Base-by-base conservation (phyloP, 371 early-diverging fungal species). In the Rhizomucor pusillus region DNA sequence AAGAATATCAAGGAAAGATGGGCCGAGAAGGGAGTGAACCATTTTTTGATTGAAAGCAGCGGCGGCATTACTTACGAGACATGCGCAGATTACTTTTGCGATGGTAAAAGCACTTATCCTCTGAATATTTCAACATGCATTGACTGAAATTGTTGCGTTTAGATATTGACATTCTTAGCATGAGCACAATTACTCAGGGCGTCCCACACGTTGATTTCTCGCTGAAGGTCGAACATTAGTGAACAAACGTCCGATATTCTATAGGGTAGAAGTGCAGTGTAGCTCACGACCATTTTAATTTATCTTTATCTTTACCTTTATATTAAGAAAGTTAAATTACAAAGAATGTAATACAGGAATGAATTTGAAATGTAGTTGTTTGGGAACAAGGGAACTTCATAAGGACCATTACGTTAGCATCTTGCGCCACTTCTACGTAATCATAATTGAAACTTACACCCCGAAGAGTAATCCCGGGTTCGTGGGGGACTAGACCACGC, bases 121-220 rank as follows among this genome's bases (percentile, higher is more conserved):
- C 10, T n/a, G 6, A 33, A 25, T 6, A 3, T 6, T 2, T 14
- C 48, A 48, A 13, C 11, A 19, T 33, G 24, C 29, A 25, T 10
- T 4, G 4, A 11, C 41, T 19, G 41, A 5, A 41, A 41, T 14
- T 41, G 41, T 16, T 12, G 5, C 16, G 11, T 55, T 46, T 64
- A 87, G 90, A 87, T 62, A 89, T 98, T 50, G 97, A 98, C 66
- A 85, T 98, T 37, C 85, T 98, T 33, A 90, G 90, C 69, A 85
- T 97, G 85, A 95, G 97, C 41, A 81, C 89, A 16, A 79, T 98
- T 59, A 91, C 95, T 3, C 97, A 98, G 62, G 88, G 93, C 56
- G 97, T 96, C 12, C 92, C 93, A 19, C 93, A 92, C 67, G 89
- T 98, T 35, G 98, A 98, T 73, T 98, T 93, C 69, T 96, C 97